These are phyloP conservation scores for Ascochyta clinopodiicola DNA, from an alignment of 2,329 filamentous ascomycete species.

Conservation along the genomic window DNA sequence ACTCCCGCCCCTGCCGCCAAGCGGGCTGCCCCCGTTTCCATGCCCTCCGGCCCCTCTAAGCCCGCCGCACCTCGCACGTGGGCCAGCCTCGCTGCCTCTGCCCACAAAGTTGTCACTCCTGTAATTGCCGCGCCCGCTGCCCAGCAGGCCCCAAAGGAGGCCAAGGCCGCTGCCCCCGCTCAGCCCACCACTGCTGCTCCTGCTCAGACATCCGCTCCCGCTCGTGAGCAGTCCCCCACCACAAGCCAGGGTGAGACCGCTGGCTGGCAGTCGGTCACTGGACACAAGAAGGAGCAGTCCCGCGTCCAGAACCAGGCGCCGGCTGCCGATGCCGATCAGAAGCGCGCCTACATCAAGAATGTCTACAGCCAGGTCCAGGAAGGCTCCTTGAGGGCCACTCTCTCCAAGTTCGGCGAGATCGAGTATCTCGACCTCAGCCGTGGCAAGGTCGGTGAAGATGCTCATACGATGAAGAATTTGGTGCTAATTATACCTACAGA, in stretches of 20 bases:
- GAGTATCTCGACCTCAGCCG: slow-evolving; percentile 70
- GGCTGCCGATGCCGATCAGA: slow-evolving; percentile 72
- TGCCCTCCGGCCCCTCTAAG: slow-evolving; percentile 65
- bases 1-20: slow-evolving; percentile 57
- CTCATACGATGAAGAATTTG: neutral
- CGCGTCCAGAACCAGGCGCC: slow-evolving; percentile 71
- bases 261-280: slow-evolving; percentile 86
- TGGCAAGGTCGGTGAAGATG: slow-evolving; percentile 70
- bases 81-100: slow-evolving; percentile 71
- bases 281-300: slow-evolving; percentile 83
- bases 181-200: slow-evolving; percentile 30
- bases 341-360: slow-evolving; percentile 92
- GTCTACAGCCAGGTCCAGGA: slow-evolving; percentile 87
- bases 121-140: slow-evolving; percentile 46
- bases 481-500: slow-evolving; percentile 61
- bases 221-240: slow-evolving; percentile 46
- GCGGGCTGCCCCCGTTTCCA: slow-evolving; percentile 59
- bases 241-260: slow-evolving; percentile 62
- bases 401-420: slow-evolving; percentile 73
- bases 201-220: slow-evolving; percentile 41
- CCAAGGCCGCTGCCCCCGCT: slow-evolving; percentile 48
- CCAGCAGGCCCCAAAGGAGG: slow-evolving; percentile 42
- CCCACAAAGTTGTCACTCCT: slow-evolving; percentile 53
- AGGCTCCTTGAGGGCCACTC: slow-evolving; percentile 71
- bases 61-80: slow-evolving; percentile 68